phyloP scores from a whole-genome alignment of 2,329 filamentous ascomycete species.

The Colletotrichum sp. region DNA sequence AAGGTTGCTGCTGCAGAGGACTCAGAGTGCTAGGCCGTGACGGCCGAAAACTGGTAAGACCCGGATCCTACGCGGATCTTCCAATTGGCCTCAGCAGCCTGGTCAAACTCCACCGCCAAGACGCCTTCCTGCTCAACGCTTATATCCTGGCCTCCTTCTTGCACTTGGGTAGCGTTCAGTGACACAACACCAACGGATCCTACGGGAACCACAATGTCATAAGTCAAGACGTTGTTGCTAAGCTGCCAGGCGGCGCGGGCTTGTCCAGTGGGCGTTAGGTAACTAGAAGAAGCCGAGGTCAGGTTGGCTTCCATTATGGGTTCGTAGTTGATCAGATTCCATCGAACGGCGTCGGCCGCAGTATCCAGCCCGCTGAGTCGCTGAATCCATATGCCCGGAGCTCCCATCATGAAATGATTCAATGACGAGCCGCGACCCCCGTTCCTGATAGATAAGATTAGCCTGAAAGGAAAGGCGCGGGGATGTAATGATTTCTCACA shows the following conservation, averaged over 20 bases:
- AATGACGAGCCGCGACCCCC: neutral
- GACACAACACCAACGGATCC: neutral
- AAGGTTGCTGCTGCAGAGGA: too few species aligned
- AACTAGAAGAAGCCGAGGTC: conserved; percentile 1
- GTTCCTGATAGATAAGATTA: neutral
- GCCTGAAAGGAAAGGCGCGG: neutral
- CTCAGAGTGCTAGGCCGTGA: too few species aligned
- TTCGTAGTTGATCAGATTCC: neutral
- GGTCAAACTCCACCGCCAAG: neutral
- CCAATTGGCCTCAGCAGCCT: neutral
- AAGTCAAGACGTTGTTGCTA: neutral
- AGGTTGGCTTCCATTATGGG: conserved; percentile 11
- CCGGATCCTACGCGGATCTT: neutral
- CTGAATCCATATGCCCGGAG: conserved; percentile 9
- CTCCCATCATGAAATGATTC: conserved; percentile 21
- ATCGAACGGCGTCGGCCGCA: neutral
- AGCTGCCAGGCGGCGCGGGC: neutral
- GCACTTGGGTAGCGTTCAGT: neutral
- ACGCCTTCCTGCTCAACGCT: neutral
- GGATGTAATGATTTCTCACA: neutral
- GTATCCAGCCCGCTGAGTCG: neutral
- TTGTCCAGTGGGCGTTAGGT: neutral
- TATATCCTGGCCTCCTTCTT: neutral
- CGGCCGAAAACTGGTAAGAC: neutral
- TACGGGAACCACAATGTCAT: neutral